These are phyloP conservation scores for Auricularia heimuer DNA, from an alignment of 768 basidiomycete genomes.

Conservation along the genomic window DNA sequence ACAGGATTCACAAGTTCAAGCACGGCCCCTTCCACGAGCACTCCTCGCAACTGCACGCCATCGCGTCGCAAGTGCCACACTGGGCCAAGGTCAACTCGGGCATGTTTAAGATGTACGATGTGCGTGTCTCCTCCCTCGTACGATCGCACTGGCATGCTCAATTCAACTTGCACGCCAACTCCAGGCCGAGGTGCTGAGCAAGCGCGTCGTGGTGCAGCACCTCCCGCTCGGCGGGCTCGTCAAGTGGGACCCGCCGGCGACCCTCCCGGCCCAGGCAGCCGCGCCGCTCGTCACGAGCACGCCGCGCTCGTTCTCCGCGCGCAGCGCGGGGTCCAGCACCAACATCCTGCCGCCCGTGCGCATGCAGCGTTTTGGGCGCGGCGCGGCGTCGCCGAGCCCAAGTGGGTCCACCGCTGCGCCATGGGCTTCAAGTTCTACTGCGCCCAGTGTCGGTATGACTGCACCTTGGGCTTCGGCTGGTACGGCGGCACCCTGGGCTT, in stretches of 20 bases:
- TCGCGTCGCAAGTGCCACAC: conserved; percentile 77
- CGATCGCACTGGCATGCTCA: not conserved
- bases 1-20: conserved; percentile 72
- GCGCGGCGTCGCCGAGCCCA: not conserved
- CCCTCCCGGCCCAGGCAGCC: not conserved
- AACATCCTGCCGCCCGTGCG: not conserved
- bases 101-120: conserved; percentile 93
- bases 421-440: not conserved
- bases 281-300: not conserved
- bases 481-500: no score
- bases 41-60: conserved; percentile 79
- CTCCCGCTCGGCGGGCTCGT: conserved; percentile 76
- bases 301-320: not conserved
- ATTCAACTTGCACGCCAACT: no score
- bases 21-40: conserved; percentile 86
- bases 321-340: not conserved
- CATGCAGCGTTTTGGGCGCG: not conserved
- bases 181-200: conserved; percentile 83
- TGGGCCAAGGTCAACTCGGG: conserved; percentile 90
- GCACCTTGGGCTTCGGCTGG: no score
- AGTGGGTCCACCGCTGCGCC: not conserved
- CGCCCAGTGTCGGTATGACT: no score
- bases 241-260: conserved; percentile 40
- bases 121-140: no score
- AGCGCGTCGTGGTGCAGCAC: conserved; percentile 95